A percentile compares a stretch with the other conserved stretches of the same genome.
These are phyloP conservation scores for Gossypium schwendimanii DNA, from an alignment of 441 rosid species.

Conservation along the genomic window DNA sequence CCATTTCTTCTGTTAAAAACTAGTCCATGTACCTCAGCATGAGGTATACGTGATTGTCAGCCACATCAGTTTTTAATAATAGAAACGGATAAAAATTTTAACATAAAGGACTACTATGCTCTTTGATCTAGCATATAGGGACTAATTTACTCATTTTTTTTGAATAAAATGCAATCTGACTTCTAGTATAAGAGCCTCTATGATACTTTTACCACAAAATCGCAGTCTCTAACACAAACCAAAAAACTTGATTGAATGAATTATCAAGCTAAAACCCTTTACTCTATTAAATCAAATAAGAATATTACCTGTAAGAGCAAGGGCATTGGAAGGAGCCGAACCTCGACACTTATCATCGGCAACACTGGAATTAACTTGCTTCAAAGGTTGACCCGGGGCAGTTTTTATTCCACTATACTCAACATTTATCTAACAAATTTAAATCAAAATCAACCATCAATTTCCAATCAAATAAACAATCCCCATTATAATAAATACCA, in stretches of 20 bases:
- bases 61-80: too few relatives aligned
- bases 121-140: too few relatives aligned
- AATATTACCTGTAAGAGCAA: slow-evolving; percentile 64
- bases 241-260: not conserved
- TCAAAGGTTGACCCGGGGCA: slow-evolving; percentile 31
- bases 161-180: too few relatives aligned
- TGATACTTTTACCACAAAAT: too few relatives aligned
- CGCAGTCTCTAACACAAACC: not conserved
- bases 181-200: too few relatives aligned
- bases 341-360: slow-evolving; percentile 27
- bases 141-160: too few relatives aligned
- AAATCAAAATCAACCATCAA: slow-evolving; percentile 12
- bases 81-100: too few relatives aligned
- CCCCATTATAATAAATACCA: not conserved
- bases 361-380: slow-evolving; percentile 26
- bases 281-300: not conserved
- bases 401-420: slow-evolving; percentile 57
- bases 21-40: too few relatives aligned
- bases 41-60: too few relatives aligned
- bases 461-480: slow-evolving; percentile 9
- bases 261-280: not conserved
- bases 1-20: too few relatives aligned
- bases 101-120: too few relatives aligned
- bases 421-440: slow-evolving; percentile 40
- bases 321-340: slow-evolving; percentile 42